Percentiles rank a stretch among this genome's conserved stretches.
Evolutionary conservation across 2,329 filamentous ascomycete genomes (phyloP).

Genomic region (Botrytis elliptica): DNA sequence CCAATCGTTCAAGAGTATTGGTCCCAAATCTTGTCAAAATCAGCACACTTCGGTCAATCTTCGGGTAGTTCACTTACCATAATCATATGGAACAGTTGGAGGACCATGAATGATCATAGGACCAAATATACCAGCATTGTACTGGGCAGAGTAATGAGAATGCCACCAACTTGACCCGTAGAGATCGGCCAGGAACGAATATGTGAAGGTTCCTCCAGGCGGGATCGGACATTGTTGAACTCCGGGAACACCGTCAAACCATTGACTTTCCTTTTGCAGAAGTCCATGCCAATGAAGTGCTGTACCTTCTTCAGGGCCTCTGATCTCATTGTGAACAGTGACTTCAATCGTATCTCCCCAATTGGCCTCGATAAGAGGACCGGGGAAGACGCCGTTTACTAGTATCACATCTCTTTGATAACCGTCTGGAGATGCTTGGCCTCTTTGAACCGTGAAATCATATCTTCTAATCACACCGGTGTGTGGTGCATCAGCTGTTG

Average conservation of each 20-base stretch:
- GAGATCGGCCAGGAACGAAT: constrained; percentile 29
- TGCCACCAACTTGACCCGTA: constrained; percentile 52
- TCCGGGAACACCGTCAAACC: constrained; percentile 46
- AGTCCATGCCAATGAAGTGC: constrained; percentile 50
- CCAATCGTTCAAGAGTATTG: constrained; percentile 44
- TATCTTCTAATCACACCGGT: constrained; percentile 42
- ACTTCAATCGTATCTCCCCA: constrained; percentile 53
- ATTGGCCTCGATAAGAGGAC: constrained; percentile 41
- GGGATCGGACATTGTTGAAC: constrained; percentile 65
- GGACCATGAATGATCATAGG: constrained; percentile 62
- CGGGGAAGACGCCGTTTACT: constrained; percentile 40
- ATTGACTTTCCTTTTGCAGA: constrained; percentile 42
- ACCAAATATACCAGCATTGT: constrained; percentile 56
- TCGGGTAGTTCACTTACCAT: constrained; percentile 38
- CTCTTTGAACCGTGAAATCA: constrained; percentile 36
- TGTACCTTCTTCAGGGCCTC: constrained; percentile 39
- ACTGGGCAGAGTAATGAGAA: constrained; percentile 53
- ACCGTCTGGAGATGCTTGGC: constrained; percentile 42
- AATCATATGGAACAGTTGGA: constrained; percentile 56
- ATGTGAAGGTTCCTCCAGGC: constrained; percentile 41
- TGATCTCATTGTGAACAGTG: constrained; percentile 68
- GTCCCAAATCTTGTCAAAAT: constrained; percentile 48
- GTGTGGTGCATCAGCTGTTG: constrained; percentile 4
- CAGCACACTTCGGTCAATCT: neutral
- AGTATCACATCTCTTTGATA: constrained; percentile 51